Percentiles rank a stretch among this genome's conserved stretches.
These are phyloP conservation scores for Boletus vinaceobasis DNA, from an alignment of 768 basidiomycete species.

Conservation along the genomic window DNA sequence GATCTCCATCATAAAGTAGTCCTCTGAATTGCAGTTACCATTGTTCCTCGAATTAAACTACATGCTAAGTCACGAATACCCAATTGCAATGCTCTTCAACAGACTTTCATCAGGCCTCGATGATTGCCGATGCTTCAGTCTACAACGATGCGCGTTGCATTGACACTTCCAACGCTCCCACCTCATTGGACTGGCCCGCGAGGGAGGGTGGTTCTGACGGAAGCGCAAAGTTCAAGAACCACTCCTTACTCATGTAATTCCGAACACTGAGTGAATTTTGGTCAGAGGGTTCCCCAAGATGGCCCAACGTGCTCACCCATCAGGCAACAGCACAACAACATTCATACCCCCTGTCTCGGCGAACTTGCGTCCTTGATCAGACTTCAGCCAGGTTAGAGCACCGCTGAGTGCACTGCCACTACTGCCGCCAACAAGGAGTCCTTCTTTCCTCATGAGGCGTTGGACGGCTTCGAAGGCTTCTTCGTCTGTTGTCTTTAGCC, in stretches of 20 bases:
- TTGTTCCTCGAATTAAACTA: neutral
- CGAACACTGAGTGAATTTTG: conserved; percentile 53
- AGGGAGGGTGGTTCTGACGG: conserved; percentile 52
- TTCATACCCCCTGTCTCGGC: conserved; percentile 73
- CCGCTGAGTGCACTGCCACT: conserved; percentile 84
- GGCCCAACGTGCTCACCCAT: conserved; percentile 58
- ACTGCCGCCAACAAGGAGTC: conserved; percentile 89
- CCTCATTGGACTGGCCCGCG: neutral
- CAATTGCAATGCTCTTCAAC: neutral
- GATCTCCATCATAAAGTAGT: neutral
- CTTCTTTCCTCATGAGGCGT: conserved; percentile 77
- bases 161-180: neutral
- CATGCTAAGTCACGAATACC: neutral
- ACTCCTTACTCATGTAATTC: conserved; percentile 93
- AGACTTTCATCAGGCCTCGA: neutral
- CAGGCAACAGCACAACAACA: conserved; percentile 85
- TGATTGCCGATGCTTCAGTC: neutral
- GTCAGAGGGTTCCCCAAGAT: neutral
- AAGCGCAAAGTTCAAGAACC: conserved; percentile 77
- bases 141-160: conserved; percentile 10
- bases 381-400: conserved; percentile 73
- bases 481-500: conserved; percentile 84
- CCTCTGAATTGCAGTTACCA: neutral
- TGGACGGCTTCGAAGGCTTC: conserved; percentile 77
- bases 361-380: conserved; percentile 58